Evolutionary conservation across 176 grass and related monocot species (phyloP).

Genomic region (Tillandsia fasciculata): DNA sequence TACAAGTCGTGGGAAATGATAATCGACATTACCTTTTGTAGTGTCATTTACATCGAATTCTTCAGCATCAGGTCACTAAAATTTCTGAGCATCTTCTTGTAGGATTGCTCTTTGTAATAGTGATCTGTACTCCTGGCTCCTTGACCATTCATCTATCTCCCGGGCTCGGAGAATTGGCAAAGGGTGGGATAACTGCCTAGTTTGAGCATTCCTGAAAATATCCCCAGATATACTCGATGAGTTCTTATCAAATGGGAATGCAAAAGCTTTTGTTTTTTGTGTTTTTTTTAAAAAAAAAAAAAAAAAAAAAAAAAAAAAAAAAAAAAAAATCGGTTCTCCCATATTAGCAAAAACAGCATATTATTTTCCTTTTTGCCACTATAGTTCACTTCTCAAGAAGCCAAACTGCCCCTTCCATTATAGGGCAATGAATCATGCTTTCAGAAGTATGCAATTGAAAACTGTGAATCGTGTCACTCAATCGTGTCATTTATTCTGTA

Average conservation of each 20-base stretch:
- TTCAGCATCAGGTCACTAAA: background rate
- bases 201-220: constrained; percentile 65
- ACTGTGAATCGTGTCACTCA: no score
- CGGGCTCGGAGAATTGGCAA: constrained; percentile 75
- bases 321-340: no score
- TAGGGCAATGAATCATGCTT: background rate
- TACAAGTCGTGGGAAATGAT: no score
- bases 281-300: no score
- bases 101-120: constrained; percentile 21
- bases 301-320: no score
- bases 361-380: background rate
- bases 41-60: no score
- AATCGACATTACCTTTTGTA: no score
- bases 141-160: constrained; percentile 84
- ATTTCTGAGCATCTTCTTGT: constrained; percentile 7
- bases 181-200: constrained; percentile 72
- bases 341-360: background rate
- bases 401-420: no score
- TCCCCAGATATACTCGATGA: background rate
- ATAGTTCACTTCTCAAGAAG: no score
- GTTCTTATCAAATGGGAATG: background rate
- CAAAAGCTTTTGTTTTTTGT: background rate
- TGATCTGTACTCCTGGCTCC: constrained; percentile 53
- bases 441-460: constrained; percentile 2
- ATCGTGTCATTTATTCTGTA: background rate